Percentiles rank a stretch among this genome's conserved stretches.
phyloP scores from a whole-genome alignment of 257 asterid species.

The Penstemon barbatus region DNA sequence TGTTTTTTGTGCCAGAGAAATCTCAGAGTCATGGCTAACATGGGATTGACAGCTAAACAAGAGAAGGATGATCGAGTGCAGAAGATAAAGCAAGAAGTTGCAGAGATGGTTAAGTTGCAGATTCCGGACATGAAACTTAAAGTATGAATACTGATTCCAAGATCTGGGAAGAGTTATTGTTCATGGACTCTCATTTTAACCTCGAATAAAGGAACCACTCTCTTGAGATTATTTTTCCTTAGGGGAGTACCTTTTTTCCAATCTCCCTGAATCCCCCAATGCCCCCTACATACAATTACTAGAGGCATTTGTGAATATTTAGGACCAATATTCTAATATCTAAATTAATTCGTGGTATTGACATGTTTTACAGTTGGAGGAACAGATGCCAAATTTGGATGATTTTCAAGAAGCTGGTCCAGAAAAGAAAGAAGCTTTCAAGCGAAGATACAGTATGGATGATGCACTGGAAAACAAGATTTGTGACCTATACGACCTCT shows the following conservation, averaged over 20 bases:
- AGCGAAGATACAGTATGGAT: constrained; percentile 71
- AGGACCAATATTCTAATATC: constrained; percentile 1
- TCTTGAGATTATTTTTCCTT: too few relatives aligned
- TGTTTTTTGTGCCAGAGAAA: constrained; percentile 59
- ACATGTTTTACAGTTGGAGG: constrained; percentile 58
- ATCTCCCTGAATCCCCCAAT: not conserved
- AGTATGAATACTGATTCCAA: constrained; percentile 39
- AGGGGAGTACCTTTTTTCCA: not conserved
- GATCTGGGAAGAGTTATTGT: constrained; percentile 15
- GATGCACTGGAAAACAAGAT: constrained; percentile 78
- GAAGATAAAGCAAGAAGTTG: constrained; percentile 85
- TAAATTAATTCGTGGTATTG: constrained; percentile 17
- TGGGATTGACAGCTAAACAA: constrained; percentile 82
- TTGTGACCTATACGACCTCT: constrained; percentile 80
- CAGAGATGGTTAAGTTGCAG: constrained; percentile 76
- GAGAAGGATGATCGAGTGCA: constrained; percentile 82
- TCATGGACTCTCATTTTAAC: constrained; percentile 4
- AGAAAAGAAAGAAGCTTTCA: constrained; percentile 67
- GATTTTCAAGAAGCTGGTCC: constrained; percentile 71
- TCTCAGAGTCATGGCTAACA: constrained; percentile 73
- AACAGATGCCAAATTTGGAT: constrained; percentile 60
- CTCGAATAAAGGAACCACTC: not conserved
- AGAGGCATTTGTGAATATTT: constrained; percentile 16
- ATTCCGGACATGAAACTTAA: constrained; percentile 68
- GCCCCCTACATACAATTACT: not conserved